Evolutionary conservation across 106 monocot genomes (phyloP), one percentile per base, ranked within the genome.

Genomic region (Triglochin maritima): DNA sequence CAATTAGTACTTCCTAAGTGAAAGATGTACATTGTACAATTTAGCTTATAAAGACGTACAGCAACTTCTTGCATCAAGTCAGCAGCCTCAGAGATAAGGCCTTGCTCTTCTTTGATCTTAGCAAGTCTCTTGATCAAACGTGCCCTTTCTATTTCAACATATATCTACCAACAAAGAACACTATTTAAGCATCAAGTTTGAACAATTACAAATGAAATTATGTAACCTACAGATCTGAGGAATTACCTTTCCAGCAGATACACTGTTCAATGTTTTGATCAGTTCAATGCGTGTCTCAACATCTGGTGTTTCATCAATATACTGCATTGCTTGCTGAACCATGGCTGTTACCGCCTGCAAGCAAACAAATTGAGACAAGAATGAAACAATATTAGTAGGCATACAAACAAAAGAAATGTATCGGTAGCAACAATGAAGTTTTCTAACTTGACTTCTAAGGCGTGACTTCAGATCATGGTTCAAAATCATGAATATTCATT

Each of bases 21-120:
- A 13, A 69, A 3, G 9, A 49, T 6, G 60, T 46, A 44, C 15
- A 57, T 44, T 4, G 41, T 9, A 56, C 12, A 4, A 15, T 12
- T 51, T 29, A 59, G 13, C 42, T 6, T 6, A 8, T 49, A 14
- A 59, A 62, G 9, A 45, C 88, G 84, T 81, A 92, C 96, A 63
- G 96, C 91, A 80, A 98, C 74, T 87, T 98, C 96, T 80, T 98
- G 96, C 96, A 98, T 98, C 68, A 98, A 82, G 79, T 98, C 96
- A 67, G 91, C 96, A 79, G 96, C 96, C 69, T 98, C 96, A 66
- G 87, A 81, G 86, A 98, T 86, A 52, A 78, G 88, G 8, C 96
- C 96, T 63, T 98, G 88, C 11, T 82, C 86, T 80, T 98, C 96
- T 84, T 92, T 98, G 17, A 98, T 91, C 61, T 98, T 98, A n/a